phyloP scores from a whole-genome alignment of 1,284 basidiomycete genomes.

The Schizophyllum amplum region DNA sequence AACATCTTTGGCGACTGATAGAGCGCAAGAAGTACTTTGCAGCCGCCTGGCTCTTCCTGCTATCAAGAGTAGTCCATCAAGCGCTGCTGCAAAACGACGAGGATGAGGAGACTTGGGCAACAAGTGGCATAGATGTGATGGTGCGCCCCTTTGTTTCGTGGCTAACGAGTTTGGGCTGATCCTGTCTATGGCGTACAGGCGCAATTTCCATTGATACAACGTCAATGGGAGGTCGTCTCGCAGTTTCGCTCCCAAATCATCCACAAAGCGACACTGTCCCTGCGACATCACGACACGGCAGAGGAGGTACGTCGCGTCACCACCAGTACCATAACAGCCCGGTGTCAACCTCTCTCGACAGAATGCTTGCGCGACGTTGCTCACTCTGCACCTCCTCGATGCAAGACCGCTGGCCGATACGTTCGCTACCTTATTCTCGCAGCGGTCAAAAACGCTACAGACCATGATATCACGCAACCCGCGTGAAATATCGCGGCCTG shows the following conservation, averaged over 20 bases:
- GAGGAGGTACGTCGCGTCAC: slow-evolving; percentile 32
- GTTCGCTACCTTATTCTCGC: slow-evolving; percentile 59
- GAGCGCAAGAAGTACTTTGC: slow-evolving; percentile 71
- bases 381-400: slow-evolving; percentile 80
- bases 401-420: slow-evolving; percentile 70
- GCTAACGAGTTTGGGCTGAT: not conserved
- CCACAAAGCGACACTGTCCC: slow-evolving; percentile 68
- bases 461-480: slow-evolving; percentile 28
- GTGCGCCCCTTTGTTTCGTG: slow-evolving; percentile 29
- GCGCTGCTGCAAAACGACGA: slow-evolving; percentile 53
- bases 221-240: slow-evolving; percentile 83
- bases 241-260: slow-evolving; percentile 82
- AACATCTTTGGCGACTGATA: slow-evolving; percentile 80
- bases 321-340: slow-evolving; percentile 3
- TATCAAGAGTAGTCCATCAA: slow-evolving; percentile 75
- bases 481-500: too few relatives aligned
- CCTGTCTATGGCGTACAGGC: slow-evolving; percentile 38
- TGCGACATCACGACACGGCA: slow-evolving; percentile 49
- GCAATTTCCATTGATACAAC: slow-evolving; percentile 76
- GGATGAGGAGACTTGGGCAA: slow-evolving; percentile 53
- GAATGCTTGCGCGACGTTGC: slow-evolving; percentile 67
- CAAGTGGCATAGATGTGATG: slow-evolving; percentile 54
- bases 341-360: slow-evolving; percentile 23
- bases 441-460: slow-evolving; percentile 62
- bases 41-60: slow-evolving; percentile 80